These are phyloP conservation scores for Lobosporangium transversale DNA, from an alignment of 192 early-diverging fungal species.

Conservation along the genomic window DNA sequence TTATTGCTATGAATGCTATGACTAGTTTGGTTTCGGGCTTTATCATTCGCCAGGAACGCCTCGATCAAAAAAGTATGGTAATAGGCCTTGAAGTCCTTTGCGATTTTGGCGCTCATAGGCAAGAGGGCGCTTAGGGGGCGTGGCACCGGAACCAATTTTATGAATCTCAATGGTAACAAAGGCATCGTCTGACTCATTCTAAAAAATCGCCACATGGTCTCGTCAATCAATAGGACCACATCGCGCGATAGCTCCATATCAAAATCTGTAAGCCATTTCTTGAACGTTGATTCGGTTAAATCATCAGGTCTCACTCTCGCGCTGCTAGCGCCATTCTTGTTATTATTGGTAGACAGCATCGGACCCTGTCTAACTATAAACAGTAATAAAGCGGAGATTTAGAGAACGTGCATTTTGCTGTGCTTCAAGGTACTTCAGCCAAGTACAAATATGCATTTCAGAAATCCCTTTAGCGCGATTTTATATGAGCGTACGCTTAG, in stretches of 20 bases:
- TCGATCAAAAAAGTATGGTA: constrained; percentile 1
- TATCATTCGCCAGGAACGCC: background rate
- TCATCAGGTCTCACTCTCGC: background rate
- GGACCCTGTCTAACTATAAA: constrained; percentile 1
- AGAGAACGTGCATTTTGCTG: background rate
- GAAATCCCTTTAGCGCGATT: too few species aligned
- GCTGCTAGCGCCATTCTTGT: background rate
- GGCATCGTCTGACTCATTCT: background rate
- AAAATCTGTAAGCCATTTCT: constrained; percentile 1
- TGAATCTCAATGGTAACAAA: background rate
- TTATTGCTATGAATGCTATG: background rate
- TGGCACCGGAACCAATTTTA: background rate
- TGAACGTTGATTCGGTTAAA: background rate
- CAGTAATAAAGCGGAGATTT: background rate
- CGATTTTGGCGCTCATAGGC: background rate
- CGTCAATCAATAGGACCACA: background rate
- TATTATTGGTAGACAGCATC: background rate
- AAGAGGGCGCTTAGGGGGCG: background rate
- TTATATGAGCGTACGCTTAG: too few species aligned
- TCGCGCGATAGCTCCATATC: background rate
- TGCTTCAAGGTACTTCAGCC: background rate
- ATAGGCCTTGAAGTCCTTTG: constrained; percentile 3
- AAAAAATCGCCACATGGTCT: background rate
- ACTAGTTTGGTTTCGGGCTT: background rate
- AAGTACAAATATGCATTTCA: too few species aligned